Base-by-base conservation (phyloP, 306 rosid genomes). In the Trifolium dubium region DNA sequence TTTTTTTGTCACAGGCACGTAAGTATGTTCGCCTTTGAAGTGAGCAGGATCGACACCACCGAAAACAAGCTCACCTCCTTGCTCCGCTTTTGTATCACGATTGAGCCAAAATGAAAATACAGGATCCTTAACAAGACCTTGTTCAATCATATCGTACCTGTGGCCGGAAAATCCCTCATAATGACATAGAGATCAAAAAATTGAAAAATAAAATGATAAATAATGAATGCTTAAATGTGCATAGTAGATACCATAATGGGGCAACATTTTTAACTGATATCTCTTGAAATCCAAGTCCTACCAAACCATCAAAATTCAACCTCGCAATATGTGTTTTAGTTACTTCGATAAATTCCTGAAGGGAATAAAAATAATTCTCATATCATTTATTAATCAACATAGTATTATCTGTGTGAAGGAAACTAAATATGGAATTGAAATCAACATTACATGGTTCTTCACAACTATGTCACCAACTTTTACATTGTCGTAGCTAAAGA, bases 251-350 rank as follows among this genome's bases (percentile, higher is more conserved):
- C 99, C 99, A 94, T 78, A 92, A 82, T 67, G 99, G 99, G 80
- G 87, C 90, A 67, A 96, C 76, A 40, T 23, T 15, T 69, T 90
- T 96, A 54, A 88, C 96, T 12, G 97, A 80, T 79, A 94, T 94
- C 87, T 94, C 99, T 76, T 86, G 95, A 83, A 94, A 94, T 75
- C 96, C 99, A 72, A 94, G 97, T 72, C 99, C 99, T 23, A 94
- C 72, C 54, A 94, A 50, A 51, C 99, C 97, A 85, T 94, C 99
- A 56, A 94, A 94, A 86, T 88, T 89, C 46, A 92, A 95, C 7
- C 85, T 59, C 74, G 88, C 41, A 83, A 94, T 84, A 58, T 92
- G 96, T 81, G 85, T 89, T 39, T 72, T 82, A 72, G 97, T 91
- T 75, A 96, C 89, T 80, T 94, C 99, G 69, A 94, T 94, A 77